These are phyloP conservation scores for Rhizoclosmatium sp. DNA, from an alignment of 192 early-diverging fungal genomes.

Conservation along the genomic window DNA sequence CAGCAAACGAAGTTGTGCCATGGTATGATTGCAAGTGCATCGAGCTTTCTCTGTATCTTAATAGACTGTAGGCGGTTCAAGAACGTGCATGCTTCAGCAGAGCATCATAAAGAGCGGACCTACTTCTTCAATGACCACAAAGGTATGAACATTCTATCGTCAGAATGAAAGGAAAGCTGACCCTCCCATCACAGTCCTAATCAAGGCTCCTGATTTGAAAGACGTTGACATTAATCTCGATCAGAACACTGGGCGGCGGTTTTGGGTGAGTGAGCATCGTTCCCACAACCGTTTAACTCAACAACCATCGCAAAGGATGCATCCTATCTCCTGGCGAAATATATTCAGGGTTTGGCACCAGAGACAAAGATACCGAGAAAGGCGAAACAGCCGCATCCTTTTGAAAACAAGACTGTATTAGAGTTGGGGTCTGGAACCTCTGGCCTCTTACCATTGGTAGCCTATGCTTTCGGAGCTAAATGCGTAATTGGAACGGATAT, in stretches of 20 bases:
- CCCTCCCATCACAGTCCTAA: background rate
- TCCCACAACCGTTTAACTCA: background rate
- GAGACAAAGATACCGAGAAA: too few relatives aligned
- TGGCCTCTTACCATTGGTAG: slow-evolving; percentile 2
- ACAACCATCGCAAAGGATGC: slow-evolving; percentile 2
- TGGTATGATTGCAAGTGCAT: too few relatives aligned
- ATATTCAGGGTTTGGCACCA: background rate
- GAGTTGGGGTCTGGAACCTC: slow-evolving; percentile 22
- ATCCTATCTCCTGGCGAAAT: slow-evolving; percentile 1
- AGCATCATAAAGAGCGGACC: background rate
- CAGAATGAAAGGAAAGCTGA: too few relatives aligned
- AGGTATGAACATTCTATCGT: background rate
- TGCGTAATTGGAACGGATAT: slow-evolving; percentile 12
- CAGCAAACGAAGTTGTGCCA: too few relatives aligned
- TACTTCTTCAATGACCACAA: background rate
- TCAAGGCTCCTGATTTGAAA: slow-evolving; percentile 1
- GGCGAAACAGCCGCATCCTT: background rate
- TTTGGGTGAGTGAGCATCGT: background rate
- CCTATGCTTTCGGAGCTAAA: slow-evolving; percentile 1
- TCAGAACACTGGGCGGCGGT: slow-evolving; percentile 23
- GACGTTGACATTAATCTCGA: slow-evolving; percentile 1
- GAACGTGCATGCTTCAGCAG: slow-evolving; percentile 4
- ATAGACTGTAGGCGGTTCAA: slow-evolving; percentile 1
- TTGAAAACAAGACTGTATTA: background rate
- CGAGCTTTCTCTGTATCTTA: too few relatives aligned